Conservation (phyloP, 805 yeast genomes). For the Wickerhamiella lipophila region DNA sequence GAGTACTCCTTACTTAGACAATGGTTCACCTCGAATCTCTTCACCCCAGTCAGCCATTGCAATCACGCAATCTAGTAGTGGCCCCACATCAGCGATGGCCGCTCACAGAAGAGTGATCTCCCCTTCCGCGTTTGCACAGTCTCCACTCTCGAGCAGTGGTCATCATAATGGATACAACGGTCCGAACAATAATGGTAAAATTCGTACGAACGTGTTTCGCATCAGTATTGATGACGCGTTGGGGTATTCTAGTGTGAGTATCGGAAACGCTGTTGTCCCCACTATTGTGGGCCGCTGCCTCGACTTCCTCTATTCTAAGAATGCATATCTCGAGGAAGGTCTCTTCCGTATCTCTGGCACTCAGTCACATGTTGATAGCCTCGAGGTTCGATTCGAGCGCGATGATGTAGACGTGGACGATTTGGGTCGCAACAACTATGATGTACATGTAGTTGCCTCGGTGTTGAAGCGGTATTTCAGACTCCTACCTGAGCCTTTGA, state of each 20-base stretch:
- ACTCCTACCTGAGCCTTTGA: conserved; percentile 56
- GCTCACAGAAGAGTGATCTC: conserved; percentile 10
- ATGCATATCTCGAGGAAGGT: conserved; percentile 80
- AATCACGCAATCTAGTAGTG: conserved; percentile 7
- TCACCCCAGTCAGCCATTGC: conserved; percentile 9
- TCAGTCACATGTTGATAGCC: conserved; percentile 51
- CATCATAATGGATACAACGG: background rate
- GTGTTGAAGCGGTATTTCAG: conserved; percentile 70
- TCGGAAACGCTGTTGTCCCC: conserved; percentile 45
- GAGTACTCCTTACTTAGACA: background rate
- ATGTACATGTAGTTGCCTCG: conserved; percentile 80
- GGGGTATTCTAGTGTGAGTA: conserved; percentile 37
- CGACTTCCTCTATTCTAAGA: conserved; percentile 47
- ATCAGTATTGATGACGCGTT: conserved; percentile 43
- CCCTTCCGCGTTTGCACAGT: conserved; percentile 7
- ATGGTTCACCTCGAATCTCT: background rate
- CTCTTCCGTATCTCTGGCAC: conserved; percentile 65
- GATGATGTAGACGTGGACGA: conserved; percentile 21
- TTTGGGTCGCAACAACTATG: conserved; percentile 27
- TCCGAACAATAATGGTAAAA: background rate
- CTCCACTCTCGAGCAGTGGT: background rate
- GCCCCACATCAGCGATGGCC: conserved; percentile 10
- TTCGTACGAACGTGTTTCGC: conserved; percentile 38
- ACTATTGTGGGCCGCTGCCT: conserved; percentile 66
- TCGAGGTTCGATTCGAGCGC: conserved; percentile 51